These are phyloP conservation scores for Lentinula sp. DNA, from an alignment of 768 basidiomycete genomes.

Conservation along the genomic window DNA sequence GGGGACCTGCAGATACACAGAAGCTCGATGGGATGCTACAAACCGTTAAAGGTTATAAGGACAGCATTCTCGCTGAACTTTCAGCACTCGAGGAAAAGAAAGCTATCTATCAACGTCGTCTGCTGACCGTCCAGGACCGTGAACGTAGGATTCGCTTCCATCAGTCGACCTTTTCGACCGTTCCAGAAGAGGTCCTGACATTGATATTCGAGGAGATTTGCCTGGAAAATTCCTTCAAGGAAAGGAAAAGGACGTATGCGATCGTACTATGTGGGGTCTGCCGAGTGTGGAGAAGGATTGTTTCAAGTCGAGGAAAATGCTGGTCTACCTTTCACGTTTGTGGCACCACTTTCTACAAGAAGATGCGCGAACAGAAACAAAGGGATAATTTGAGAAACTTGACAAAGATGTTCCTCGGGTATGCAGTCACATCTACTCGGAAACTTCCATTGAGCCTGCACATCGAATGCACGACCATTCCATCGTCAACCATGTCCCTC, in stretches of 20 bases:
- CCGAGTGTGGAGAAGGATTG: background rate
- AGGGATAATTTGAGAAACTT: background rate
- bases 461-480: background rate
- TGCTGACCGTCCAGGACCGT: background rate
- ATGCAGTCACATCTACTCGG: background rate
- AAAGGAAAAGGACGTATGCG: background rate
- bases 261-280: background rate
- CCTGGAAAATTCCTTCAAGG: background rate
- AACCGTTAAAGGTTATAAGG: no score
- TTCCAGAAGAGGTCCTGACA: background rate
- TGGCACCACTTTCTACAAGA: background rate
- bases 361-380: background rate
- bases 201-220: background rate
- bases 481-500: background rate
- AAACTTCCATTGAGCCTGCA: background rate
- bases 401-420: background rate
- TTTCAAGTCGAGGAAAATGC: background rate
- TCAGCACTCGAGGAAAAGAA: background rate
- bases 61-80: no score
- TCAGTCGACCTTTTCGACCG: background rate
- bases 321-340: background rate
- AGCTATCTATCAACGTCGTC: background rate
- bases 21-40: background rate
- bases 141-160: background rate
- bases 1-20: no score